Evolutionary conservation across 106 monocot species (phyloP).

Genomic region (Acorus calamus): DNA sequence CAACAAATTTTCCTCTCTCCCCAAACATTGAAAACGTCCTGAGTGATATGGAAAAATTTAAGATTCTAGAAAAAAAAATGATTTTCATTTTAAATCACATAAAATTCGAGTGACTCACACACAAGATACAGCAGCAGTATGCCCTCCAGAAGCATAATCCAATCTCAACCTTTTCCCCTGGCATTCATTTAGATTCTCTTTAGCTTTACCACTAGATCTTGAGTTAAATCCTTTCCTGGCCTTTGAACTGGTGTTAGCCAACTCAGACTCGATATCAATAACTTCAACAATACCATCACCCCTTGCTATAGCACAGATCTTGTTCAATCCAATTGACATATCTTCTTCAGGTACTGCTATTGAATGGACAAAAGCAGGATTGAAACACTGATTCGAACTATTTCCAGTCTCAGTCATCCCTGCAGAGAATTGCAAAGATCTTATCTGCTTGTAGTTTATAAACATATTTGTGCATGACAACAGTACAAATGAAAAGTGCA

Average conservation of each 20-base stretch:
- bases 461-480: too few relatives aligned
- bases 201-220: conserved; percentile 16
- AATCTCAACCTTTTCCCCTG: conserved; percentile 31
- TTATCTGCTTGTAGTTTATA: background rate
- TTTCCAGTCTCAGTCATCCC: conserved; percentile 24
- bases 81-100: background rate
- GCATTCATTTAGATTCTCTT: conserved; percentile 4
- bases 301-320: conserved; percentile 65
- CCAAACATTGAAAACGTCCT: conserved; percentile 71
- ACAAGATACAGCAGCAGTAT: conserved; percentile 69
- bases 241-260: conserved; percentile 16
- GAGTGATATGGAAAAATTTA: background rate
- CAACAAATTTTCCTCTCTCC: conserved; percentile 57
- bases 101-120: conserved; percentile 36
- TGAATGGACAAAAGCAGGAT: conserved; percentile 76
- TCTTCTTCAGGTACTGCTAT: conserved; percentile 53
- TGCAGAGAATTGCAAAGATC: conserved; percentile 14
- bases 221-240: conserved; percentile 14
- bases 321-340: conserved; percentile 18
- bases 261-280: conserved; percentile 53
- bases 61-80: background rate
- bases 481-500: too few relatives aligned
- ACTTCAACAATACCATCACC: conserved; percentile 76
- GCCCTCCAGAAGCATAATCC: conserved; percentile 59
- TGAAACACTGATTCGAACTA: conserved; percentile 45